Conservation (phyloP, 148 eudicot genomes). For the Spergularia marina region DNA sequence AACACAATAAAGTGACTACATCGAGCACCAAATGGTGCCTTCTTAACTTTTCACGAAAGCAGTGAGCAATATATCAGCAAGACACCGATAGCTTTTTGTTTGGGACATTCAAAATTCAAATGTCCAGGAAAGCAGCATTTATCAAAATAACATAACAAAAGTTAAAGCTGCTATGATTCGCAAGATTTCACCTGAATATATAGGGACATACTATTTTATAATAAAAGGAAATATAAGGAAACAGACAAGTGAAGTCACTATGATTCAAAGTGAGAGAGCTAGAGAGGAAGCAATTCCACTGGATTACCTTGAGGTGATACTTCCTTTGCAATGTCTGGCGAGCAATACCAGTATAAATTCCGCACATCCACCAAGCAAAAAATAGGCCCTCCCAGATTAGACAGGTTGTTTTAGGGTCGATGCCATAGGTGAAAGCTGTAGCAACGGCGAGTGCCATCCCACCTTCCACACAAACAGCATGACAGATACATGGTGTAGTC, state of each 20-base stretch:
- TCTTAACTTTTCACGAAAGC: no score
- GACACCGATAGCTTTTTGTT: neutral
- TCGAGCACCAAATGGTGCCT: no score
- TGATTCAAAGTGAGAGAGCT: neutral
- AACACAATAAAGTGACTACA: no score
- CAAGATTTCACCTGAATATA: neutral
- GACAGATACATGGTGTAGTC: slow-evolving; percentile 76
- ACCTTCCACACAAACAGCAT: slow-evolving; percentile 83
- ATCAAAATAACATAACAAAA: neutral
- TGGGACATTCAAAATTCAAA: neutral
- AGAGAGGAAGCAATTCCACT: neutral
- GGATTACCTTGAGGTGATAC: slow-evolving; percentile 86
- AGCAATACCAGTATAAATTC: slow-evolving; percentile 73
- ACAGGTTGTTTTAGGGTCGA: slow-evolving; percentile 73
- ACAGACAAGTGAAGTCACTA: neutral
- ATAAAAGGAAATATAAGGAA: neutral
- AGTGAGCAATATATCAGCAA: neutral
- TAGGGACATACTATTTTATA: neutral
- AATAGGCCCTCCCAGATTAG: slow-evolving; percentile 72
- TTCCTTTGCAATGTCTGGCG: slow-evolving; percentile 72
- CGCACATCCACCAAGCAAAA: slow-evolving; percentile 95
- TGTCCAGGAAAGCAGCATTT: neutral
- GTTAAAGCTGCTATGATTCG: neutral
- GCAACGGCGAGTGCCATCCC: slow-evolving; percentile 81
- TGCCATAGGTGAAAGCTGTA: slow-evolving; percentile 65